Conservation (phyloP, 257 asterid genomes). For the Capsicum baccatum region DNA sequence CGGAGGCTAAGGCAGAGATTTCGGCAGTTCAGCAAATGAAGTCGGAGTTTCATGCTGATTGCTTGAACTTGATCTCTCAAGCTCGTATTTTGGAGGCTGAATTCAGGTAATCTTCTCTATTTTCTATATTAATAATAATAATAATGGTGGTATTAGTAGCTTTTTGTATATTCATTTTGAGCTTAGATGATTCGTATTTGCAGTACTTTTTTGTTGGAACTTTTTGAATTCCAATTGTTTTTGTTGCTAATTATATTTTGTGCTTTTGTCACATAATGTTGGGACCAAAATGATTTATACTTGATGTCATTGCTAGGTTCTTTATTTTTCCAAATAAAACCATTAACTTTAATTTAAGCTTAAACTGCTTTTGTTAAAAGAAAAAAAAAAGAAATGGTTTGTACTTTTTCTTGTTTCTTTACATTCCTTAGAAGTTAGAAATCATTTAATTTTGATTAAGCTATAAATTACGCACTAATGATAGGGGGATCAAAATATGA, state of each 20-base stretch:
- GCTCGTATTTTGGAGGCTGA: constrained; percentile 31
- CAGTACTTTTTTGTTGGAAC: not conserved
- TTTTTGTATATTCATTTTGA: not conserved
- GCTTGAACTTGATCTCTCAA: constrained; percentile 29
- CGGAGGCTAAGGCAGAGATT: not conserved
- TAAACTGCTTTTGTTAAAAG: not conserved
- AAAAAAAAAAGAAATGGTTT: not conserved
- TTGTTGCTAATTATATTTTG: not conserved
- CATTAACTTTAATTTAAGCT: not conserved
- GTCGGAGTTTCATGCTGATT: constrained; percentile 32
- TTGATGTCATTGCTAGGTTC: no score
- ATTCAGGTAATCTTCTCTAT: constrained; percentile 25
- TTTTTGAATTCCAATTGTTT: not conserved
- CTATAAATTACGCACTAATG: not conserved
- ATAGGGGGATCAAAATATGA: not conserved
- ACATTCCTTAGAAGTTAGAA: not conserved
- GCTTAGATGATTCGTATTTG: not conserved
- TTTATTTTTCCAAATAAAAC: no score
- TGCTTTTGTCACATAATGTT: not conserved
- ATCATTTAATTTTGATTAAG: constrained; percentile 4
- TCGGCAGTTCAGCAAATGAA: constrained; percentile 32
- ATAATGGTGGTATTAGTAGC: no score
- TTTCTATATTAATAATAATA: no score
- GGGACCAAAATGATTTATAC: no score
- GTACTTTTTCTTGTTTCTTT: not conserved